Evolutionary conservation across 1,139 yeast species (phyloP).

Genomic region (Nakaseomyces sp.): DNA sequence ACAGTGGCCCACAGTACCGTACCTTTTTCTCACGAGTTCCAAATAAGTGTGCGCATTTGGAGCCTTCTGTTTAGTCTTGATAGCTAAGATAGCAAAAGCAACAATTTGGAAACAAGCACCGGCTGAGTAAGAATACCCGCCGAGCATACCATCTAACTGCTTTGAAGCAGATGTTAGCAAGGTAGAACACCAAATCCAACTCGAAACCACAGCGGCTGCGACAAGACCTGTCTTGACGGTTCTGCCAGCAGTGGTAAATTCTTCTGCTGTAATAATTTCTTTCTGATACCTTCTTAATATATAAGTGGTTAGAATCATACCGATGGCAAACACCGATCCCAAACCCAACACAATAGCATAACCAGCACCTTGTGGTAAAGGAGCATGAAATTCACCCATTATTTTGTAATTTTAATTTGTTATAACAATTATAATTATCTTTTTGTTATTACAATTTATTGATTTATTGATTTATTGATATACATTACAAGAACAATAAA

Average conservation of each 20-base stretch:
- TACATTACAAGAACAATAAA: no score
- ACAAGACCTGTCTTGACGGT: slow-evolving; percentile 73
- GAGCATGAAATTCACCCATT: slow-evolving; percentile 24
- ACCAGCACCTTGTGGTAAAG: slow-evolving; percentile 73
- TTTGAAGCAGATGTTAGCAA: slow-evolving; percentile 68
- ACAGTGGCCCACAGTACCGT: slow-evolving; percentile 60
- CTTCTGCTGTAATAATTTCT: slow-evolving; percentile 82
- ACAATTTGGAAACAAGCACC: slow-evolving; percentile 68
- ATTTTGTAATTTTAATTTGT: not conserved
- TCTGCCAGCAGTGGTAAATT: slow-evolving; percentile 82
- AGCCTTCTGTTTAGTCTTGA: slow-evolving; percentile 62
- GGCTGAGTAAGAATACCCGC: slow-evolving; percentile 65
- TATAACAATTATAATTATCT: no score
- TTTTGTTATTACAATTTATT: no score
- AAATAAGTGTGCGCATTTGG: slow-evolving; percentile 72
- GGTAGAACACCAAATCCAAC: slow-evolving; percentile 96
- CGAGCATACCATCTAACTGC: slow-evolving; percentile 67
- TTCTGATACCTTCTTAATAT: slow-evolving; percentile 65
- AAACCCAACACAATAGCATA: slow-evolving; percentile 85
- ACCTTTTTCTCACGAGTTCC: slow-evolving; percentile 59
- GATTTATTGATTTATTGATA: no score
- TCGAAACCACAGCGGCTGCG: slow-evolving; percentile 78
- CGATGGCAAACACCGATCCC: slow-evolving; percentile 70
- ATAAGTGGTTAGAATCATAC: slow-evolving; percentile 68
- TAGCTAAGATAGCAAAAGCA: slow-evolving; percentile 63